These are phyloP conservation scores for Pseudogymnoascus sp. DNA, from an alignment of 2,329 filamentous ascomycete species.

Conservation along the genomic window DNA sequence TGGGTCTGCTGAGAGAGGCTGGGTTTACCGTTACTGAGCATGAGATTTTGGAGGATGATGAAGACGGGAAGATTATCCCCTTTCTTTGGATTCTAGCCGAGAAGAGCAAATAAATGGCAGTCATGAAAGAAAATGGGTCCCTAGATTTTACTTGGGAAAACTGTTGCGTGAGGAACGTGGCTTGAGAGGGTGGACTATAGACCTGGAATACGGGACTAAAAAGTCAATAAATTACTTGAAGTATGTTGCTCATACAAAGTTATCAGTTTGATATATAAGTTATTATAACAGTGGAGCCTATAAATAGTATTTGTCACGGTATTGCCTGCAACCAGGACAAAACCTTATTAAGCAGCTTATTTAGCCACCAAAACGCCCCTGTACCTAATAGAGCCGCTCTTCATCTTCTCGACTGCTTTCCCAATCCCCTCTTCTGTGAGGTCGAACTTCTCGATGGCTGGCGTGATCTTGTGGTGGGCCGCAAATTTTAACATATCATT, in stretches of 20 bases:
- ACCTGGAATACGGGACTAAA: neutral
- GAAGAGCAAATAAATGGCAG: conserved; percentile 1
- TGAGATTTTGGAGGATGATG: conserved; percentile 12
- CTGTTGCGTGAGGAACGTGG: neutral
- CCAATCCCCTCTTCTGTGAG: conserved; percentile 14
- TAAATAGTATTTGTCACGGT: neutral
- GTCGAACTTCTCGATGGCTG: conserved; percentile 17
- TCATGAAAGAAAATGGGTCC: neutral
- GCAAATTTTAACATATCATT: conserved; percentile 20
- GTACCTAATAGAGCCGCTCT: conserved; percentile 17
- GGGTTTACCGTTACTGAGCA: conserved; percentile 9
- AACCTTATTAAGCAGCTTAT: neutral
- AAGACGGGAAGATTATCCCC: conserved; percentile 10
- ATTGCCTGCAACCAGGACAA: neutral
- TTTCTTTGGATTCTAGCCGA: conserved; percentile 14
- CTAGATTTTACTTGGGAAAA: neutral
- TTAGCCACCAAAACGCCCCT: conserved; percentile 16
- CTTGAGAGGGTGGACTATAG: neutral
- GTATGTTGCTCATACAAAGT: neutral
- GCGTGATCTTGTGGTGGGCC: conserved; percentile 15
- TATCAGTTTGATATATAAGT: neutral
- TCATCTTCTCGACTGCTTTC: conserved; percentile 16
- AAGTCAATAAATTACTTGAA: neutral
- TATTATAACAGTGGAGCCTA: neutral
- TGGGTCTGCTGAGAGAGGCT: neutral